Conservation (phyloP, 441 rosid genomes). For the Populus tomentosa region DNA sequence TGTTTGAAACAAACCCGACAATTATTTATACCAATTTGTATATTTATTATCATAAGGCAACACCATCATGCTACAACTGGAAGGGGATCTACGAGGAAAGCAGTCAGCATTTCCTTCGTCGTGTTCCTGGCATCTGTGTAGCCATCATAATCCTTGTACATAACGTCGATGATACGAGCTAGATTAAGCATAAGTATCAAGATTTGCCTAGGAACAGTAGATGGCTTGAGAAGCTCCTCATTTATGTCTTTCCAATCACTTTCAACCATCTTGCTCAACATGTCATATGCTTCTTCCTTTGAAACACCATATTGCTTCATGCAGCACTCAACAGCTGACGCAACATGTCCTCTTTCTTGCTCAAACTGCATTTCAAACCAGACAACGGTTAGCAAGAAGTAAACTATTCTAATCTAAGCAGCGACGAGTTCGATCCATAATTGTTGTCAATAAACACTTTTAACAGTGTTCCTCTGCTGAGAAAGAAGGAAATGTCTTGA, state of each 20-base stretch:
- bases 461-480: too few species aligned
- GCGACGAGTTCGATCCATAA: too few species aligned
- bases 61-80: not conserved
- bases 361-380: too few species aligned
- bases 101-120: not conserved
- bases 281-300: not conserved
- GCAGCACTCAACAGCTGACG: conserved; percentile 12
- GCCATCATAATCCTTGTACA: conserved; percentile 9
- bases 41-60: too few species aligned
- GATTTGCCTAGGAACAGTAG: not conserved
- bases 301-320: conserved; percentile 11
- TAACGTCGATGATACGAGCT: conserved; percentile 2
- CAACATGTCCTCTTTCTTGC: too few species aligned
- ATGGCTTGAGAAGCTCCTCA: conserved; percentile 3
- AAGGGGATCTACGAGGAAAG: not conserved
- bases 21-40: too few species aligned
- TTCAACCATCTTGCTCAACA: not conserved
- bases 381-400: too few species aligned
- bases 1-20: too few species aligned
- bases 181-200: conserved; percentile 1
- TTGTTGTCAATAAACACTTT: too few species aligned
- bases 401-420: too few species aligned
- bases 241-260: conserved; percentile 21
- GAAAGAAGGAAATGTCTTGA: too few species aligned
- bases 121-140: not conserved